Percentiles rank a stretch among this genome's conserved stretches.
These are phyloP conservation scores for Mrakia hoshinonis DNA, from an alignment of 768 basidiomycete genomes.

Conservation along the genomic window DNA sequence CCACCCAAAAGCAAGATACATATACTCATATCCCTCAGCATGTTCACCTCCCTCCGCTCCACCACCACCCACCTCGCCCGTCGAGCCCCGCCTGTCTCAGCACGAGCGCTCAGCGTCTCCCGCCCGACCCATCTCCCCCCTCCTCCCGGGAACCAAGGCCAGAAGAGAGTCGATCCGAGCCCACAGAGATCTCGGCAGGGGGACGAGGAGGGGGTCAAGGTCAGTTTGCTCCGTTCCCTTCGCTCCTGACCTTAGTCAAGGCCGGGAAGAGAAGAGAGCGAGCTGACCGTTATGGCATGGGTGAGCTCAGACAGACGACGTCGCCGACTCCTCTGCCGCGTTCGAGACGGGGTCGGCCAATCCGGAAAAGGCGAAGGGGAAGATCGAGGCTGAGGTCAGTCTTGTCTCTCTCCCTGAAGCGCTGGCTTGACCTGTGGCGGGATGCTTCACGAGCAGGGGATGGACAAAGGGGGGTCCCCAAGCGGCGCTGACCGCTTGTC, in stretches of 20 bases:
- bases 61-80: not conserved
- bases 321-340: constrained; percentile 7
- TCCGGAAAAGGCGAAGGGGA: not conserved
- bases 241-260: not conserved
- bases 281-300: too few species aligned
- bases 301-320: constrained; percentile 20
- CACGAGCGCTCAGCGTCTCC: not conserved
- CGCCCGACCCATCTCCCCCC: not conserved
- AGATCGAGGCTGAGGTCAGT: constrained; percentile 18
- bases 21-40: not conserved
- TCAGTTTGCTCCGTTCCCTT: not conserved
- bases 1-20: too few species aligned
- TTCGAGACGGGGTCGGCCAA: constrained; percentile 10
- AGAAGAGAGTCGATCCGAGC: not conserved
- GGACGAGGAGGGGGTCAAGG: constrained; percentile 15
- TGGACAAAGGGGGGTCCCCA: too few species aligned
- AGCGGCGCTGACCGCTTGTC: not conserved
- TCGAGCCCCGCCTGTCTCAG: not conserved
- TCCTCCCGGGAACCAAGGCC: not conserved
- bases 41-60: not conserved
- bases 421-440: not conserved
- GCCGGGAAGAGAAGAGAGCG: too few species aligned
- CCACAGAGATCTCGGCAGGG: constrained; percentile 5
- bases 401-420: not conserved
- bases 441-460: too few species aligned